These are phyloP conservation scores for Somion occarium DNA, from an alignment of 1,284 basidiomycete genomes.

Conservation along the genomic window DNA sequence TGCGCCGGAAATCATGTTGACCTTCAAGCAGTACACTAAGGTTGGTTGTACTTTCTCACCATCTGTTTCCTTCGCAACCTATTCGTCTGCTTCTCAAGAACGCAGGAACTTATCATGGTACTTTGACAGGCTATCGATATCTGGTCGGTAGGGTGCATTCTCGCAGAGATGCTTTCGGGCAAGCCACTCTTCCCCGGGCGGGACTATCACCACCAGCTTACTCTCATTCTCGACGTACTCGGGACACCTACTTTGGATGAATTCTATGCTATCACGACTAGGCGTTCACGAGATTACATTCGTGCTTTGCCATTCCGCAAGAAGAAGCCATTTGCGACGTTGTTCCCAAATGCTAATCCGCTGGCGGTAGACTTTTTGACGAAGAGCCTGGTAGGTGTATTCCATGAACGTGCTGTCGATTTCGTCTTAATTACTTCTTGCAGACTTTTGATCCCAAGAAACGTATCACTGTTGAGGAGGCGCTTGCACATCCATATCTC, in stretches of 20 bases:
- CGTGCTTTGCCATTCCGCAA: conserved; percentile 90
- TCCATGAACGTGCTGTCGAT: background rate
- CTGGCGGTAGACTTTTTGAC: conserved; percentile 34
- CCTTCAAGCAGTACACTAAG: conserved; percentile 90
- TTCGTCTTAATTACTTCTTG: conserved; percentile 72
- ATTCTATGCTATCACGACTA: conserved; percentile 87
- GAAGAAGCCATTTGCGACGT: conserved; percentile 68
- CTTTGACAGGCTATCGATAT: conserved; percentile 70
- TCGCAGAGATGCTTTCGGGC: conserved; percentile 92
- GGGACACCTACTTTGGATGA: conserved; percentile 90
- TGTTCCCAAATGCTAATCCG: conserved; percentile 84
- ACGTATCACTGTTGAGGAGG: conserved; percentile 87
- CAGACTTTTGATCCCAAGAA: conserved; percentile 88
- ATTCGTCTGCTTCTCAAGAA: no score
- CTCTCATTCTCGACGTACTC: conserved; percentile 82
- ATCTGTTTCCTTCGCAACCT: no score
- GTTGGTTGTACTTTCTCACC: background rate
- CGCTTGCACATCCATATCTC: conserved; percentile 90
- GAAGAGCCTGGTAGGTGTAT: conserved; percentile 10
- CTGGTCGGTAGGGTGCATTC: conserved; percentile 91
- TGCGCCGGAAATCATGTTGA: conserved; percentile 93
- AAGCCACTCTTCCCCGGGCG: conserved; percentile 88
- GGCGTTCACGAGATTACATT: conserved; percentile 87
- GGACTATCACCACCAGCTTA: conserved; percentile 92
- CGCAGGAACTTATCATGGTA: background rate